A percentile compares a stretch with the other conserved stretches of the same genome.
phyloP scores from a whole-genome alignment of 495 filamentous ascomycete genomes.

The Cercophora samala region DNA sequence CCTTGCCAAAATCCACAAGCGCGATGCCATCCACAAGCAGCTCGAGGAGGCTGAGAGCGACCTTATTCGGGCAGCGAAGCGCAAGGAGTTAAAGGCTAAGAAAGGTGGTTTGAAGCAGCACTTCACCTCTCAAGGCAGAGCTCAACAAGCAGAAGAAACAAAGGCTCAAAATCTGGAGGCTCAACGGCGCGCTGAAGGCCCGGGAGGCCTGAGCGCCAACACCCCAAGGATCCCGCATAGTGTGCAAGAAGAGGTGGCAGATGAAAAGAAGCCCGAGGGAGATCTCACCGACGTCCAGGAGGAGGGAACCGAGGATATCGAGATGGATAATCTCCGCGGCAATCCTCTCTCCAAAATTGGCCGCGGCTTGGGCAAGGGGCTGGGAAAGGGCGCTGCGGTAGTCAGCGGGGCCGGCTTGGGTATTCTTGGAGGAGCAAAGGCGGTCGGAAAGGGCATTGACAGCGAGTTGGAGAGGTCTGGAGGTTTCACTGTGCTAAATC shows the following conservation, averaged over 20 bases:
- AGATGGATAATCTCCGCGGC: background rate
- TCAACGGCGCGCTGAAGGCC: slow-evolving; percentile 58
- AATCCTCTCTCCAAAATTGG: slow-evolving; percentile 36
- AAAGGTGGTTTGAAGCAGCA: slow-evolving; percentile 51
- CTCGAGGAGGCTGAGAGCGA: slow-evolving; percentile 84
- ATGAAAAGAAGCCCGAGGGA: slow-evolving; percentile 20
- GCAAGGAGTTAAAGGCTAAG: slow-evolving; percentile 68
- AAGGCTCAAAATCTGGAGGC: slow-evolving; percentile 55
- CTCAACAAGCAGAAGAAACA: slow-evolving; percentile 35
- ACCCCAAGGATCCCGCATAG: slow-evolving; percentile 73
- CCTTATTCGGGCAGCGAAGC: slow-evolving; percentile 73
- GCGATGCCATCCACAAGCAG: slow-evolving; percentile 64
- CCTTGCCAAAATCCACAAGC: slow-evolving; percentile 76
- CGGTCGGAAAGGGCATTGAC: slow-evolving; percentile 62
- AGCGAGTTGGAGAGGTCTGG: slow-evolving; percentile 53
- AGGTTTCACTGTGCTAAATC: slow-evolving; percentile 47
- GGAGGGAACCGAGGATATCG: slow-evolving; percentile 24
- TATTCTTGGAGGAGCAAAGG: slow-evolving; percentile 48
- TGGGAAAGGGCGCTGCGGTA: slow-evolving; percentile 41
- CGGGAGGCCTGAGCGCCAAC: slow-evolving; percentile 72
- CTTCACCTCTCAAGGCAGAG: slow-evolving; percentile 46
- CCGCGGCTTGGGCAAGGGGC: slow-evolving; percentile 32
- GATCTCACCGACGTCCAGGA: slow-evolving; percentile 32
- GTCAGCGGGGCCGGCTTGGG: slow-evolving; percentile 39
- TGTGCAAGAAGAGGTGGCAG: slow-evolving; percentile 61